These are phyloP conservation scores for Calocybe gangraenosa DNA, from an alignment of 768 basidiomycete species.

Conservation along the genomic window DNA sequence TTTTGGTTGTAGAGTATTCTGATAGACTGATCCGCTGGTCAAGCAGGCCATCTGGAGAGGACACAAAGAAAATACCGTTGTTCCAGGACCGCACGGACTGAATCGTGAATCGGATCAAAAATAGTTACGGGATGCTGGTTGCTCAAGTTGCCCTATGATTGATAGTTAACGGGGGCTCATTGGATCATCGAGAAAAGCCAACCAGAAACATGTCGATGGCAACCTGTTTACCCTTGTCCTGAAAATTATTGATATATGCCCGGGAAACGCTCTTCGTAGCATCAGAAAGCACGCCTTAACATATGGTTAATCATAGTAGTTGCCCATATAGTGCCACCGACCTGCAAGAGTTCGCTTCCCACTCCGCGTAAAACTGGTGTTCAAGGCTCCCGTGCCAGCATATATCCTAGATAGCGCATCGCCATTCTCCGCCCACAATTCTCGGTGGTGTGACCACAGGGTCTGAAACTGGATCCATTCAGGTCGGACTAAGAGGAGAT, in stretches of 20 bases:
- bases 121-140: conserved; percentile 85
- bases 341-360: conserved; percentile 93
- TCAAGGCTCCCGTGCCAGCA: conserved; percentile 89
- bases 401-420: conserved; percentile 92
- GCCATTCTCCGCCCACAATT: conserved; percentile 97
- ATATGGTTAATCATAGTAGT: background rate
- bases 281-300: conserved; percentile 81
- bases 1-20: conserved; percentile 80
- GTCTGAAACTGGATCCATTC: conserved; percentile 67
- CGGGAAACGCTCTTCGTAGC: conserved; percentile 95
- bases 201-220: conserved; percentile 97
- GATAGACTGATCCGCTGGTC: conserved; percentile 42
- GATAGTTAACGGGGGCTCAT: conserved; percentile 5
- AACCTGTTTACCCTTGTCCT: conserved; percentile 89
- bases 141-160: conserved; percentile 85
- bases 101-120: conserved; percentile 91
- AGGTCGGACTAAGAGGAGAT: conserved; percentile 67
- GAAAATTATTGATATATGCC: conserved; percentile 97
- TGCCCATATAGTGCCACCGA: conserved; percentile 20
- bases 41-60: background rate
- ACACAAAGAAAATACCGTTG: conserved; percentile 45
- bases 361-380: conserved; percentile 92
- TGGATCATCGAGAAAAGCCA: conserved; percentile 20
- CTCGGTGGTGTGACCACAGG: conserved; percentile 85
- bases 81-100: conserved; percentile 67